Evolutionary conservation across 352 stramenopile species (phyloP), one percentile per base, ranked within the genome.

Genomic region (Phytopythium cucurbitacearum): DNA sequence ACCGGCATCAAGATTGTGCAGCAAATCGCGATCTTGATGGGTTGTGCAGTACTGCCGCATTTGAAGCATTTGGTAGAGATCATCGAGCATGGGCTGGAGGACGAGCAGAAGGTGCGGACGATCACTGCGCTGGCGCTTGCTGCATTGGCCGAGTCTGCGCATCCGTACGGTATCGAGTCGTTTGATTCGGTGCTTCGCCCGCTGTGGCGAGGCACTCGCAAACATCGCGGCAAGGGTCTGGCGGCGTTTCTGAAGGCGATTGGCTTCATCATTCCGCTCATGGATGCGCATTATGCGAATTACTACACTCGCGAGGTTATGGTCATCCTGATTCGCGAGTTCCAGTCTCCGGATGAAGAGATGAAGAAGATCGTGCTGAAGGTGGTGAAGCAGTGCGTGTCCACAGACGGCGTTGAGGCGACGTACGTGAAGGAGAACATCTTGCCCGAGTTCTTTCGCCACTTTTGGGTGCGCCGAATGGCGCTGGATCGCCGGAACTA

Each of bases 1-100:
- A 99, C 97, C 2, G 97, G 97, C 54, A 99, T 99, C 65, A 99
- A 99, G 76, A 99, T 99, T 64, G 95, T 99, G 13, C 96, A 99
- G 71, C 97, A 99, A 65, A 98, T 99, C 56, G 95, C 97, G 7
- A 97, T 99, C 35, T 70, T 99, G 6, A 98, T 99, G 91, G 97
- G 97, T 10, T 99, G 97, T 61, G 97, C 96, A 9, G 90, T 99
- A 21, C 80, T 99, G 21, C 97, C 97, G 5, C 97, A 99, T 54
- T 65, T 99, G 15, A 95, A 97, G 38, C 94, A 99, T 60, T 78
- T 99, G 36, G 97, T 99, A 7, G 95, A 99, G 64, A 99, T 99
- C 64, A 97, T 99, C 34, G 92, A 97, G 51, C 90, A 99, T 65
- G 97, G 97, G 2, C 76, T 99, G 34, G 90, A 93, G 35, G 97